A percentile compares a stretch with the other conserved stretches of the same genome.
Evolutionary conservation across 2,329 filamentous ascomycete species (phyloP).

Genomic region (Thelonectria rubi): DNA sequence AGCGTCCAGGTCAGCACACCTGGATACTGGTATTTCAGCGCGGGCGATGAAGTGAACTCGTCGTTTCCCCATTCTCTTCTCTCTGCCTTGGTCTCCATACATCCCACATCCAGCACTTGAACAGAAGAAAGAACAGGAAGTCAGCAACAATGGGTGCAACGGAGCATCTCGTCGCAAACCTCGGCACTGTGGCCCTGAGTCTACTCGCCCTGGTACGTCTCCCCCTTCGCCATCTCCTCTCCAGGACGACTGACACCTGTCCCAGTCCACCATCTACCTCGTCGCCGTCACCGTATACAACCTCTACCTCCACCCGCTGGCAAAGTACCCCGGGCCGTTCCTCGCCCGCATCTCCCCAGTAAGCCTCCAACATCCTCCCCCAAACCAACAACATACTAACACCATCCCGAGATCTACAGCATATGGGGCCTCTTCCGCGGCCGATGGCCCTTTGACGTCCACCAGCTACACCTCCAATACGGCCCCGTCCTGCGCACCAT

Average conservation of each 20-base stretch:
- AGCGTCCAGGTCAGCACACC: slow-evolving; percentile 30
- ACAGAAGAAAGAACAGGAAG: background rate
- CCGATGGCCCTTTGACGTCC: slow-evolving; percentile 32
- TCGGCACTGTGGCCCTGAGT: slow-evolving; percentile 16
- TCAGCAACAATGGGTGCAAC: slow-evolving; percentile 18
- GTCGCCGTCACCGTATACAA: slow-evolving; percentile 37
- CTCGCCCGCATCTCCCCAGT: slow-evolving; percentile 31
- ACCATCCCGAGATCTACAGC: slow-evolving; percentile 27
- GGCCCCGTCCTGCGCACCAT: slow-evolving; percentile 52
- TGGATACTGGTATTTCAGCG: slow-evolving; percentile 29
- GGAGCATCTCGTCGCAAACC: slow-evolving; percentile 20
- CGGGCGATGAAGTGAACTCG: background rate
- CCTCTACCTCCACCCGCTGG: slow-evolving; percentile 45
- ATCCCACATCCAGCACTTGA: background rate
- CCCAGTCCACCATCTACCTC: slow-evolving; percentile 25
- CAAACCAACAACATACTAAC: background rate
- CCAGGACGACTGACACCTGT: slow-evolving; percentile 2
- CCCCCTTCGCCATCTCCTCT: background rate
- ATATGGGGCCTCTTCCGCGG: slow-evolving; percentile 37
- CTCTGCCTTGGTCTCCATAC: background rate
- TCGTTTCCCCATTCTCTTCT: background rate
- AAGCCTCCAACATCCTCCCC: background rate
- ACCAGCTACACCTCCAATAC: slow-evolving; percentile 41
- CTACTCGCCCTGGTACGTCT: slow-evolving; percentile 13
- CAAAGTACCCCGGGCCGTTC: slow-evolving; percentile 40